phyloP scores from a whole-genome alignment of 352 stramenopile species.

The Phytophthora crassamura region DNA sequence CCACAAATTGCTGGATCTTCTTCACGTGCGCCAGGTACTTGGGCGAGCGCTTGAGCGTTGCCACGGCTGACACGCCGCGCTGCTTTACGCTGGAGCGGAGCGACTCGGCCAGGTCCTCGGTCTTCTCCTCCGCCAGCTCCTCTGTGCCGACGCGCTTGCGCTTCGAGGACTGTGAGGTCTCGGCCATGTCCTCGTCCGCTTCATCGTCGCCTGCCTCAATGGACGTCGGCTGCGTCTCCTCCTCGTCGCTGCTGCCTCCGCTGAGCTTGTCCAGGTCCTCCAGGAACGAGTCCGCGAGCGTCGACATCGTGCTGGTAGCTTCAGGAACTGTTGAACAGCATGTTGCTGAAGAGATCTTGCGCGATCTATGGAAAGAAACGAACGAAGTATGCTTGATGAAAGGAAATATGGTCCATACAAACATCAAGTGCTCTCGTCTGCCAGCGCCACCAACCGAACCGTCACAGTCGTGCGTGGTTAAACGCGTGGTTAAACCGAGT shows the following conservation, averaged over 20 bases:
- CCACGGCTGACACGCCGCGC: slow-evolving; percentile 63
- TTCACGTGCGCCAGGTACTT: slow-evolving; percentile 80
- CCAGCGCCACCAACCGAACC: slow-evolving; percentile 6
- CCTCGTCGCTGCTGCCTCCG: slow-evolving; percentile 78
- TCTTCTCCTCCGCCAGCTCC: slow-evolving; percentile 21
- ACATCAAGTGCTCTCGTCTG: slow-evolving; percentile 27
- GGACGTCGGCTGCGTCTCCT: slow-evolving; percentile 35
- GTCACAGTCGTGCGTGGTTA: slow-evolving; percentile 22
- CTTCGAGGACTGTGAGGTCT: slow-evolving; percentile 15
- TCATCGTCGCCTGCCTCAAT: slow-evolving; percentile 28
- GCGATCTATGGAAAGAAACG: slow-evolving; percentile 26
- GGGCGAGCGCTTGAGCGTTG: slow-evolving; percentile 73
- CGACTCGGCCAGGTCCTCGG: slow-evolving; percentile 43
- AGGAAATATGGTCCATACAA: slow-evolving; percentile 24
- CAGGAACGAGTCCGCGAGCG: slow-evolving; percentile 89
- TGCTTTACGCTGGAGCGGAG: slow-evolving; percentile 55
- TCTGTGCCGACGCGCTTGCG: slow-evolving; percentile 36
- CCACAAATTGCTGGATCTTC: slow-evolving; percentile 66
- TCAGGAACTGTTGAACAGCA: neutral
- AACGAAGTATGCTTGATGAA: slow-evolving; percentile 5
- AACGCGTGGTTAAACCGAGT: too few species aligned
- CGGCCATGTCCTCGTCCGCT: slow-evolving; percentile 22
- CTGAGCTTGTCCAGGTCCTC: slow-evolving; percentile 91
- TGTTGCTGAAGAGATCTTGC: slow-evolving; percentile 13
- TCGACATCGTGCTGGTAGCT: slow-evolving; percentile 58